phyloP scores from a whole-genome alignment of 495 filamentous ascomycete species.

The Neurospora intermedia region DNA sequence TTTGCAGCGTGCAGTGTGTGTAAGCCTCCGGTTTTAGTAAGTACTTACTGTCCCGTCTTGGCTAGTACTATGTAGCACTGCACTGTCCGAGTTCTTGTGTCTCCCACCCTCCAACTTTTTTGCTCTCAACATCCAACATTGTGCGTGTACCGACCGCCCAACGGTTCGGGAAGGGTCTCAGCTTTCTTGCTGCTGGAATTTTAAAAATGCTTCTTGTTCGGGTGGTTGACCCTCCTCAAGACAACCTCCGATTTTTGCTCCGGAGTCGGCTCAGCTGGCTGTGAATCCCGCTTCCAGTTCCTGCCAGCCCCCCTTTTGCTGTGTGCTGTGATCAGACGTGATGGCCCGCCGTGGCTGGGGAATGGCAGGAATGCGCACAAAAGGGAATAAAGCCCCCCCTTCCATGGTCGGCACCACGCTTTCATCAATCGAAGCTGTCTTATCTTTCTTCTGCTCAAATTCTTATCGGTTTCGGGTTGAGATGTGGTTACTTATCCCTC shows the following conservation, averaged over 20 bases:
- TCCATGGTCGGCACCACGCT: background rate
- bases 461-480: background rate
- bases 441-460: background rate
- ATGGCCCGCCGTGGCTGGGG: background rate
- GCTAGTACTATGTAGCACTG: no score
- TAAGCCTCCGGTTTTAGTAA: background rate
- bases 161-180: background rate
- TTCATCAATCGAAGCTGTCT: background rate
- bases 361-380: background rate
- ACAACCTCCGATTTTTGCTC: background rate
- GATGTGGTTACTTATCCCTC: background rate
- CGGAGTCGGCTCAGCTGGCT: background rate
- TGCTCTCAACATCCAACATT: background rate
- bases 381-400: background rate
- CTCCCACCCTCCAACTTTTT: background rate
- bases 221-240: background rate
- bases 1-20: background rate
- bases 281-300: background rate
- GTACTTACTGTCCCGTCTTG: background rate
- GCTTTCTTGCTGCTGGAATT: background rate
- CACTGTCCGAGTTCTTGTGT: background rate
- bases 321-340: background rate
- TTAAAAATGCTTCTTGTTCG: background rate
- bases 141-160: background rate
- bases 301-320: background rate